Conservation (phyloP, 768 basidiomycete species). For the Trametes coccinea region DNA sequence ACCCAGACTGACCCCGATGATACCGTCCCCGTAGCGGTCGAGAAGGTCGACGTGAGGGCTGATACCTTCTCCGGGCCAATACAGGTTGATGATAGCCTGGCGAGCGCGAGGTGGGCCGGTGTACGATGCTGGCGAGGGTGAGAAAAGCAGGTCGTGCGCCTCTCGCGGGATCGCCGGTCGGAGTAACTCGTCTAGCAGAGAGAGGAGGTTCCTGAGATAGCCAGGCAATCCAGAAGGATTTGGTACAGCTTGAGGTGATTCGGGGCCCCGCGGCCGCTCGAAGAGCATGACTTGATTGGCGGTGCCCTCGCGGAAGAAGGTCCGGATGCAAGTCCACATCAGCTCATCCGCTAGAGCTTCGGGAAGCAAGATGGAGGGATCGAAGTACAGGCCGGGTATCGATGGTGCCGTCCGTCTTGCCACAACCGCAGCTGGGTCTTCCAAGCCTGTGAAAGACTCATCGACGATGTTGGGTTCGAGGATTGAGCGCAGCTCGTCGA, state of each 20-base stretch:
- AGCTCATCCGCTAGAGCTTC: constrained; percentile 51
- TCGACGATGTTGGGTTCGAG: constrained; percentile 7
- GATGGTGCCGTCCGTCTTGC: constrained; percentile 46
- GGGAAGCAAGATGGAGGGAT: constrained; percentile 52
- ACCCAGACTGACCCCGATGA: constrained; percentile 82
- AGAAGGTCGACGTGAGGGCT: constrained; percentile 85
- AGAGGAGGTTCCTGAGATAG: constrained; percentile 55
- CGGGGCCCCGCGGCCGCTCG: constrained; percentile 41
- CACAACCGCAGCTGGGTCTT: constrained; percentile 20
- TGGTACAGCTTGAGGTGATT: neutral
- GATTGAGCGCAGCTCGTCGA: constrained; percentile 1
- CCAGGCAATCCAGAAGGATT: constrained; percentile 52
- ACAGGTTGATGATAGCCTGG: constrained; percentile 90
- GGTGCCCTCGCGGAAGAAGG: constrained; percentile 51
- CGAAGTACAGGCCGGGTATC: constrained; percentile 67
- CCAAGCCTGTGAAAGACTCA: neutral
- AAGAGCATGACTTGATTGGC: constrained; percentile 91
- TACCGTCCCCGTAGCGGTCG: constrained; percentile 83
- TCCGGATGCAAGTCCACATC: constrained; percentile 50
- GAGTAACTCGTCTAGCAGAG: constrained; percentile 49
- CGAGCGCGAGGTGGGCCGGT: constrained; percentile 47
- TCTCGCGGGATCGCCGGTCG: constrained; percentile 48
- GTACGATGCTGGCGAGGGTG: constrained; percentile 39
- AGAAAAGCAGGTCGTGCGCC: constrained; percentile 60
- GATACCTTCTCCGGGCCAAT: constrained; percentile 88